Evolutionary conservation across 306 rosid genomes (phyloP), one percentile per base, ranked within the genome.

Genomic region (Sphenostylis stenocarpa): DNA sequence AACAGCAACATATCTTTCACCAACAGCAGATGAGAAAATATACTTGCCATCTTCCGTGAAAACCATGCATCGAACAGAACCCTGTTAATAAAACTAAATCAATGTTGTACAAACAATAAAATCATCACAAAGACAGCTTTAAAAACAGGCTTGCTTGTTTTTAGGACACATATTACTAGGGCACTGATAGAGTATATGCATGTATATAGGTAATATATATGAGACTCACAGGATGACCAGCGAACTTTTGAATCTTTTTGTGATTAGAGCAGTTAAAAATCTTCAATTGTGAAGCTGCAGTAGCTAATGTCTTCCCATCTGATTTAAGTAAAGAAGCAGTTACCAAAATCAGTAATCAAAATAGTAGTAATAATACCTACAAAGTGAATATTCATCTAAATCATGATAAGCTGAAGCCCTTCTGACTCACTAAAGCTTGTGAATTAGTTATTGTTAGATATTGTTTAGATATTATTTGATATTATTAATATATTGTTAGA

Each of bases 171-270:
- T 44, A 57, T 41, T 58, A 56, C 70, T 33, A 65, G 39, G 43
- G 67, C 6, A 33, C 26, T 62, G 12, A 49, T 56, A 58, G 29
- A 64, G 41, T 13, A 51, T 13, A 49, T 14, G 57, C 52, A 47
- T 8, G 13, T 17, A 38, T 24, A 48, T 14, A 44, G 39, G n/a
- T 34, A 60, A 81, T 56, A 41, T 14, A 80, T 28, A 72, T n/a
- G 66, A 72, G 73, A 89, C 99, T 95, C 85, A 95, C 99, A 43
- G 99, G 99, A 89, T 95, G 99, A 73, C 99, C 99, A 58, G 93
- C 83, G 80, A 91, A 90, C 83, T 90, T 95, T 79, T 85, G 93
- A 73, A 89, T 87, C 89, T 89, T 95, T 65, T 88, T 89, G 84
- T 85, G 80, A 83, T 85, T 80, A 26, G 92, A 86, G 77, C 90